phyloP scores from a whole-genome alignment of 139 green algal genomes.

The Chlorella sp. region DNA sequence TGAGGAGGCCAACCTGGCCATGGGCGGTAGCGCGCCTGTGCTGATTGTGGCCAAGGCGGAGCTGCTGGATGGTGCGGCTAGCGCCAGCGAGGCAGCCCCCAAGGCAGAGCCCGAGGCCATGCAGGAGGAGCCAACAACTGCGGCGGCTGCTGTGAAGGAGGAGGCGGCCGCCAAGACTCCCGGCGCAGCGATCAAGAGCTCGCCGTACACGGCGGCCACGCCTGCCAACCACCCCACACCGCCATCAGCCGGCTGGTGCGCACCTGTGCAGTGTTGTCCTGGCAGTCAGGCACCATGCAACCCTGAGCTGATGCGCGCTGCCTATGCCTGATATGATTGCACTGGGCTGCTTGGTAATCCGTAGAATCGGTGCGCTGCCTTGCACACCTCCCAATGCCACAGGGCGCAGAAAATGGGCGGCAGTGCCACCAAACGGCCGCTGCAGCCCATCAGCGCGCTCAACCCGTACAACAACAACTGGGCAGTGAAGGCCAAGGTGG shows the following conservation, averaged over 20 bases:
- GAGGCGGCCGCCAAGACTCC: conserved; percentile 22
- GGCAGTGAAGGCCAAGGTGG: conserved; percentile 74
- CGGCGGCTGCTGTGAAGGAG: not conserved
- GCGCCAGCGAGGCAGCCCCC: not conserved
- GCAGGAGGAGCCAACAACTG: no score
- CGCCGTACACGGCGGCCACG: conserved; percentile 5
- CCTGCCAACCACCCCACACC: conserved; percentile 32
- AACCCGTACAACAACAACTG: conserved; percentile 78
- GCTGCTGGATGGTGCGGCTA: not conserved
- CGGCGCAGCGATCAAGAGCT: conserved; percentile 11
- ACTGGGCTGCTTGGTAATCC: no score
- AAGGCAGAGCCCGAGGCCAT: no score
- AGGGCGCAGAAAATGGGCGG: not conserved
- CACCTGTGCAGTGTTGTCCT: not conserved
- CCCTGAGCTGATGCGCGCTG: no score
- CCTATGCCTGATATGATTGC: no score
- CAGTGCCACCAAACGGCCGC: conserved; percentile 15
- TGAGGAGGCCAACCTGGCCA: conserved; percentile 38
- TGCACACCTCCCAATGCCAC: no score
- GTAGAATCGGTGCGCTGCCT: no score
- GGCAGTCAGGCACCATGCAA: no score
- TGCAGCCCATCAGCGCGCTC: conserved; percentile 66
- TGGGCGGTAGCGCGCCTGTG: conserved; percentile 2
- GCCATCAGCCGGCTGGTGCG: conserved; percentile 30
- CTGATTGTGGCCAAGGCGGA: conserved; percentile 48